Evolutionary conservation across 768 basidiomycete genomes (phyloP), one percentile per base, ranked within the genome.

Genomic region (Kwoniella sp.): DNA sequence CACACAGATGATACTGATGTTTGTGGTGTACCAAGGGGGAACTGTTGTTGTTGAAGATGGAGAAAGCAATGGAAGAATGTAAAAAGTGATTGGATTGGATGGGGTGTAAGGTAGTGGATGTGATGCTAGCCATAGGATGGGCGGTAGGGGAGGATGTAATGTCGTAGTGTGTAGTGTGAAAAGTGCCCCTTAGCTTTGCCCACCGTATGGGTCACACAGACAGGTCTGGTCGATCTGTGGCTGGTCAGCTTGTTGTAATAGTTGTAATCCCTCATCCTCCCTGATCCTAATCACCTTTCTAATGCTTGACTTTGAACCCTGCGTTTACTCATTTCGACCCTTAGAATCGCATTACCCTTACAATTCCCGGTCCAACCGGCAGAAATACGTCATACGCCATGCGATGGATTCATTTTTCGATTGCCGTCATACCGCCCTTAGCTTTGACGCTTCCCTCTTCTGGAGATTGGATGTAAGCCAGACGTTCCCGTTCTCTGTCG

Each of bases 191-290:
- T n/a, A n/a, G n/a, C n/a, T n/a, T n/a, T n/a, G n/a, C n/a, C 7
- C 25, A 52, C 51, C 29, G 25, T 52, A 52, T 52, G 51, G 11
- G 11, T 23, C 41, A 45, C 15, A 45, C 41, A 8, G 5, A 34
- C 5, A 34, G 34, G 55, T 50, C 41, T 30, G 48, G 57, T 58
- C 57, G 57, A 58, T 51, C 50, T 60, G 58, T 60, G 58, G 58
- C 58, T 60, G 58, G 58, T 38, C 22, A 22, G 22, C 22, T 57
- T 41, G 23, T 31, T 34, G 22, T n/a, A n/a, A n/a, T n/a, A n/a
- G n/a, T n/a, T 45, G 41, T 7, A 17, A 45, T 45, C 41, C 41
- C 41, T 34, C 13, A 5, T 34, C 34, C 7, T 5, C 34, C 34
- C 34, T 34, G 13, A 5, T 34, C 13, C 34, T 34, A 34, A 34